A percentile compares a stretch with the other conserved stretches of the same genome.
Conservation (phyloP, 2,329 filamentous ascomycete genomes). For the Verticillium dahliae region DNA sequence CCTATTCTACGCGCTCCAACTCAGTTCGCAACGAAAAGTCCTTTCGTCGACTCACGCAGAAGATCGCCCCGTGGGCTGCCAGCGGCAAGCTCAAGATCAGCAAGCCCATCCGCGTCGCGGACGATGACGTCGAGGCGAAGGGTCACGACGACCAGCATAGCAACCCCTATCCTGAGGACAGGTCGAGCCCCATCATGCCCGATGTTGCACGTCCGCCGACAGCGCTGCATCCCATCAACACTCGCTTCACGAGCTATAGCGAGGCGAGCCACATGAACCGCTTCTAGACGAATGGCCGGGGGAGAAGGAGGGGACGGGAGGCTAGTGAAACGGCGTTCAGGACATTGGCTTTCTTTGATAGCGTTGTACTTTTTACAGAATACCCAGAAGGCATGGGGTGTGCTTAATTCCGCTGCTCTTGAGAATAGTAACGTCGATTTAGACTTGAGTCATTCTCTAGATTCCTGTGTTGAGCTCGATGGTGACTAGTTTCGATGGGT, state of each 20-base stretch:
- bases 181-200: slow-evolving; percentile 50
- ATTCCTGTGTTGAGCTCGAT: too few relatives aligned
- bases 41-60: slow-evolving; percentile 22
- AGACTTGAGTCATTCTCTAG: background rate
- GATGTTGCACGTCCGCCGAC: slow-evolving; percentile 49
- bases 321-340: background rate
- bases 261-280: slow-evolving; percentile 40
- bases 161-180: slow-evolving; percentile 21
- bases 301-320: background rate
- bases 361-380: background rate
- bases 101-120: slow-evolving; percentile 25
- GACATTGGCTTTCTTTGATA: background rate
- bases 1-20: slow-evolving; percentile 33
- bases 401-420: background rate
- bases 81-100: slow-evolving; percentile 35
- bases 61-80: slow-evolving; percentile 19
- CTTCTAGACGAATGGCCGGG: slow-evolving; percentile 24
- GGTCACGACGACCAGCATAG: slow-evolving; percentile 12
- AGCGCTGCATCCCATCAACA: slow-evolving; percentile 48
- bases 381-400: background rate
- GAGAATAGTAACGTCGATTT: background rate
- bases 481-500: too few relatives aligned
- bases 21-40: slow-evolving; percentile 35
- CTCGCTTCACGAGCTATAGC: slow-evolving; percentile 35
- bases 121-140: slow-evolving; percentile 12